Evolutionary conservation across 1,284 basidiomycete species (phyloP).

Genomic region (Trichosporon coremiiforme): DNA sequence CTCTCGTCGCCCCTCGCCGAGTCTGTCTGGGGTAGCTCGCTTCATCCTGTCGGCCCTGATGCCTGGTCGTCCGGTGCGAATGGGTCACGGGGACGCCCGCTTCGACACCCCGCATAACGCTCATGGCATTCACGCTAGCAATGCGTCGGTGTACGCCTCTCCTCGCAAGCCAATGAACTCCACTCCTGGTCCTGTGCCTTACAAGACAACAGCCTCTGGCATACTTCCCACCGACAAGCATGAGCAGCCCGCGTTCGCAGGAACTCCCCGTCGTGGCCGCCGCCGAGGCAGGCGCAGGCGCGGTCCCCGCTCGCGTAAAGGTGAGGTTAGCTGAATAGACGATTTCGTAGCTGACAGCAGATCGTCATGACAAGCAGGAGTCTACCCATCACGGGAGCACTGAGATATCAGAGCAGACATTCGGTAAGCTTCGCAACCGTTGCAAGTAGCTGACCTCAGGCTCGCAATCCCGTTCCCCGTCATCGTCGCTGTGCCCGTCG

Average conservation of each 20-base stretch:
- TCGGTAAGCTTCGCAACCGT: background rate
- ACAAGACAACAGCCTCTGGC: background rate
- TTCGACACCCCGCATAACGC: background rate
- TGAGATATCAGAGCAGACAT: background rate
- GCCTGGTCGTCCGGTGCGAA: background rate
- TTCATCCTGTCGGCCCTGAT: background rate
- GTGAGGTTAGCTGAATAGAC: background rate
- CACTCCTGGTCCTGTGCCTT: background rate
- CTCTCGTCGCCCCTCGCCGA: no score
- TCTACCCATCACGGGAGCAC: background rate
- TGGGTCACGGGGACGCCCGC: background rate
- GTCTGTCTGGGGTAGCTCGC: background rate
- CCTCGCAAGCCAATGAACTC: background rate
- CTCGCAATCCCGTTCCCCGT: slow-evolving; percentile 9
- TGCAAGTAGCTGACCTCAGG: background rate
- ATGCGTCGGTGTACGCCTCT: background rate
- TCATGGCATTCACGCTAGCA: background rate
- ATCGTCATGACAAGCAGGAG: slow-evolving; percentile 8
- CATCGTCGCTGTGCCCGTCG: background rate
- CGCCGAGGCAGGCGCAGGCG: slow-evolving; percentile 13
- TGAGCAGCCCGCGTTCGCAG: background rate
- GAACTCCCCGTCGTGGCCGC: background rate
- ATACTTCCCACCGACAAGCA: background rate
- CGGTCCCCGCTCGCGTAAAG: slow-evolving; percentile 6
- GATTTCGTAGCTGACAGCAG: background rate